These are phyloP conservation scores for Staphylotrichum longicolle DNA, from an alignment of 495 filamentous ascomycete species.

Conservation along the genomic window DNA sequence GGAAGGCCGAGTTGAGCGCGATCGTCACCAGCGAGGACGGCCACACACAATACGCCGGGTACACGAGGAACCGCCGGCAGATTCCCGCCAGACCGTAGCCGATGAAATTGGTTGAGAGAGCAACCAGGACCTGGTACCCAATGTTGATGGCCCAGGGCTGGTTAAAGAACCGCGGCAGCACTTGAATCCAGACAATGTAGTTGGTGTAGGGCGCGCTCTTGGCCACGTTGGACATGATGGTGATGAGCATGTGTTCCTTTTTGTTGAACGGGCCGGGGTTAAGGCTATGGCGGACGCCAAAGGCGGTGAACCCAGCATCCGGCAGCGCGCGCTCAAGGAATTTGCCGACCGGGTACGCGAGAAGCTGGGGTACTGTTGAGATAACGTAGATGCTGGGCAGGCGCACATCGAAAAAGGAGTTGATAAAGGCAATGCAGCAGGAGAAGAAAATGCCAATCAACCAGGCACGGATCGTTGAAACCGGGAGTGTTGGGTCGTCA, in stretches of 20 bases:
- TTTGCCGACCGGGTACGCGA: conserved; percentile 43
- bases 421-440: conserved; percentile 41
- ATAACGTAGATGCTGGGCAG: conserved; percentile 39
- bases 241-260: conserved; percentile 55
- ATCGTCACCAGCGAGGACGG: conserved; percentile 45
- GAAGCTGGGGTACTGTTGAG: conserved; percentile 39
- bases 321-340: conserved; percentile 36
- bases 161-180: conserved; percentile 43
- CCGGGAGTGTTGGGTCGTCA: conserved; percentile 41
- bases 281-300: conserved; percentile 38
- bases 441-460: conserved; percentile 40
- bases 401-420: conserved; percentile 44
- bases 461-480: conserved; percentile 43
- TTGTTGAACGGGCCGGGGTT: conserved; percentile 53
- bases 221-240: conserved; percentile 45
- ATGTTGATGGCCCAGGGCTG: conserved; percentile 39
- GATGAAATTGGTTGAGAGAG: conserved; percentile 48
- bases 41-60: conserved; percentile 47
- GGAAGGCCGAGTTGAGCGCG: conserved; percentile 46
- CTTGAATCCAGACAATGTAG: conserved; percentile 48
- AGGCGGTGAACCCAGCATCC: conserved; percentile 39
- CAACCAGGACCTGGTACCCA: conserved; percentile 46
- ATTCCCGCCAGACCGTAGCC: conserved; percentile 55
- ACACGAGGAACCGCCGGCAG: conserved; percentile 56
- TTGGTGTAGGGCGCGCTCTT: conserved; percentile 41